Evolutionary conservation across 2,329 filamentous ascomycete species (phyloP).

Genomic region (Penicillium sp.): DNA sequence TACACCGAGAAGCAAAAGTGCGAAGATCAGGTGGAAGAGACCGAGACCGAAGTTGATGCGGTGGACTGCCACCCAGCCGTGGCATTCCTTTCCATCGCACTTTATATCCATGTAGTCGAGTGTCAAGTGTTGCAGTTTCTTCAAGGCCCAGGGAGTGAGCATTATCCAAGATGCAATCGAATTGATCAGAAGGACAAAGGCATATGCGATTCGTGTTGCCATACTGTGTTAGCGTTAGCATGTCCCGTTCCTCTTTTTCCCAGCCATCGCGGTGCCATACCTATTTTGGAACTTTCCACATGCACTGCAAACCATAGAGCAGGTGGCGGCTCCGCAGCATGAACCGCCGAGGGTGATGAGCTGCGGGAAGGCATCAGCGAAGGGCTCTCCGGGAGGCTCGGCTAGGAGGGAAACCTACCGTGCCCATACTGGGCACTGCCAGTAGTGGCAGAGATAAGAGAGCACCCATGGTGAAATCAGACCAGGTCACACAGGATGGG

Average conservation of each 20-base stretch:
- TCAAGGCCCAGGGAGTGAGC: conserved; percentile 97
- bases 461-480: conserved; percentile 66
- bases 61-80: conserved; percentile 94
- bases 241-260: neutral
- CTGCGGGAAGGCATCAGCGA: conserved; percentile 42
- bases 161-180: conserved; percentile 98
- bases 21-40: conserved; percentile 84
- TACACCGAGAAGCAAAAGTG: conserved; percentile 78
- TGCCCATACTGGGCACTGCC: conserved; percentile 77
- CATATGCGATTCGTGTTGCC: conserved; percentile 93
- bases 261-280: conserved; percentile 40
- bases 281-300: conserved; percentile 97
- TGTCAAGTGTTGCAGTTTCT: conserved; percentile 86
- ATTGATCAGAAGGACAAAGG: conserved; percentile 89
- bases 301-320: conserved; percentile 88
- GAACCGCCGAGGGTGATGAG: conserved; percentile 73
- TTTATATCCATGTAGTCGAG: conserved; percentile 95
- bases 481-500: neutral
- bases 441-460: conserved; percentile 83
- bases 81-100: conserved; percentile 83
- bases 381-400: conserved; percentile 7
- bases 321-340: conserved; percentile 94
- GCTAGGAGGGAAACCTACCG: conserved; percentile 55
- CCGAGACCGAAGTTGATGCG: conserved; percentile 97
- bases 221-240: conserved; percentile 56